Evolutionary conservation across 176 grass and related monocot species (phyloP).

Genomic region (Cenchrus fungigraminus): DNA sequence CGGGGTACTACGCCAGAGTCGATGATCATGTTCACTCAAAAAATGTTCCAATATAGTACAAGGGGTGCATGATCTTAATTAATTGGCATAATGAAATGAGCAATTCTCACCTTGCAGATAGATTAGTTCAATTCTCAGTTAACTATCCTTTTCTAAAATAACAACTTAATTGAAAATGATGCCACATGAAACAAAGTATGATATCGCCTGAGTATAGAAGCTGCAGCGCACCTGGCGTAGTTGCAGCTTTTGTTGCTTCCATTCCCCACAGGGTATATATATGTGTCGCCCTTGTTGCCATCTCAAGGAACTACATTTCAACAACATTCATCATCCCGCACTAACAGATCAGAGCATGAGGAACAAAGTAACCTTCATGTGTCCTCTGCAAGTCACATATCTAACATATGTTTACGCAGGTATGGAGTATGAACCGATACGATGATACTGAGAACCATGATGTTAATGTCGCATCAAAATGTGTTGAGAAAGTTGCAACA

Average conservation of each 20-base stretch:
- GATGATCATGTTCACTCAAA: slow-evolving; percentile 1
- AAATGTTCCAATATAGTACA: slow-evolving; percentile 11
- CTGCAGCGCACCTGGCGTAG: background rate
- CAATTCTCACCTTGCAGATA: background rate
- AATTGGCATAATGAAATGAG: slow-evolving; percentile 4
- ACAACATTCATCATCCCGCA: slow-evolving; percentile 39
- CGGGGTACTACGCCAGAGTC: background rate
- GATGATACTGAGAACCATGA: background rate
- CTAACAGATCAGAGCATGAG: slow-evolving; percentile 24
- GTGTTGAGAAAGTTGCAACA: background rate
- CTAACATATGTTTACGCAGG: background rate
- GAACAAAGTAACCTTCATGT: background rate
- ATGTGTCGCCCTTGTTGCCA: background rate
- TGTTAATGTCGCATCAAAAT: background rate
- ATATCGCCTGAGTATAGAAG: slow-evolving; percentile 18
- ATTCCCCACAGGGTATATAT: background rate
- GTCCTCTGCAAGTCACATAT: background rate
- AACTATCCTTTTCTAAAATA: background rate
- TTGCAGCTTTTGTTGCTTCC: background rate
- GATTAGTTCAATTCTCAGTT: background rate
- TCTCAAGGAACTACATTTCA: slow-evolving; percentile 50
- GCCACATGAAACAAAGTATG: background rate
- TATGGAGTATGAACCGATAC: background rate
- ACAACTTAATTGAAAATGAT: slow-evolving; percentile 15
- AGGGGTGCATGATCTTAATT: background rate